Percentiles rank a stretch among this genome's conserved stretches.
phyloP scores from a whole-genome alignment of 495 filamentous ascomycete species.

The Aspergillus asperescens region DNA sequence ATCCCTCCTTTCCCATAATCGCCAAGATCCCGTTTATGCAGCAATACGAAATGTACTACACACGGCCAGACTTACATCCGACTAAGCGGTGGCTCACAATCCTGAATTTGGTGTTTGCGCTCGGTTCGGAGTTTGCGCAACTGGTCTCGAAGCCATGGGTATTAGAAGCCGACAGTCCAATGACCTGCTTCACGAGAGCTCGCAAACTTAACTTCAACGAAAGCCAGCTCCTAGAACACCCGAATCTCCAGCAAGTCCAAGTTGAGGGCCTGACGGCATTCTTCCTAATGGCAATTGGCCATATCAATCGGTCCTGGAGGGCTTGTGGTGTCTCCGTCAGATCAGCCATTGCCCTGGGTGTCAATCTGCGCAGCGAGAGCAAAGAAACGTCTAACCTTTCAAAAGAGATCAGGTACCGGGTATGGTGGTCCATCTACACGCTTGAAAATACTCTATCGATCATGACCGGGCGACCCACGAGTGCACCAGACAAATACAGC shows the following conservation, averaged over 20 bases:
- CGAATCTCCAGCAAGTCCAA: conserved; percentile 54
- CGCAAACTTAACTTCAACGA: conserved; percentile 48
- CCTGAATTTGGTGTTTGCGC: conserved; percentile 61
- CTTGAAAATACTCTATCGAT: conserved; percentile 52
- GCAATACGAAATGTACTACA: conserved; percentile 39
- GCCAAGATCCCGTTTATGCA: conserved; percentile 38
- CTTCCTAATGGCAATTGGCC: conserved; percentile 54
- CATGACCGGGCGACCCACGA: conserved; percentile 59
- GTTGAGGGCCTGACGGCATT: conserved; percentile 54
- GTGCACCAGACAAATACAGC: conserved; percentile 47
- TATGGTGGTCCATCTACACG: conserved; percentile 52
- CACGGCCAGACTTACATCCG: conserved; percentile 28
- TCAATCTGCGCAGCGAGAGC: conserved; percentile 58
- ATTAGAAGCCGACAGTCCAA: conserved; percentile 9
- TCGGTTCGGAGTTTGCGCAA: conserved; percentile 47
- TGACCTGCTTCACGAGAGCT: conserved; percentile 55
- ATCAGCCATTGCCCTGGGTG: conserved; percentile 52
- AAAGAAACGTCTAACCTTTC: conserved; percentile 41
- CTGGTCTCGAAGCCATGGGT: conserved; percentile 21
- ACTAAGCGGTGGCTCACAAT: conserved; percentile 52
- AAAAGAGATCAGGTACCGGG: conserved; percentile 40
- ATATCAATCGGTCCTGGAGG: conserved; percentile 60
- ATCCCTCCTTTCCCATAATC: conserved; percentile 56
- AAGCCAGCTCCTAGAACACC: conserved; percentile 44
- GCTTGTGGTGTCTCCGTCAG: conserved; percentile 55